Conservation (phyloP, 1,139 yeast genomes). For the Hemisphaericaspora xylofermentans region DNA sequence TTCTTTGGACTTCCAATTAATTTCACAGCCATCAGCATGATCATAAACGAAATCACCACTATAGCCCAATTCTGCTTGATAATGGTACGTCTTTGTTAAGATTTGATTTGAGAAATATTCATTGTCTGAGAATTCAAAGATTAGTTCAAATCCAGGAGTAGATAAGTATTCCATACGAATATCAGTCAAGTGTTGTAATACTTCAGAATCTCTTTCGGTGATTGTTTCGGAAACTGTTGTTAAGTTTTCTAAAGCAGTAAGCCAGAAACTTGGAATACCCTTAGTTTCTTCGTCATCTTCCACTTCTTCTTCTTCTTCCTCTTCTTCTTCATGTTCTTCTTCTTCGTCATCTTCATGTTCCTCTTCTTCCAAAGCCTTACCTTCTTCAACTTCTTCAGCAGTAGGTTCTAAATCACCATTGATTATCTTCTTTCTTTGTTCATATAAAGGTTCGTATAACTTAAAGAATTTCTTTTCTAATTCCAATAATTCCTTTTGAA, state of each 20-base stretch:
- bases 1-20: conserved; percentile 82
- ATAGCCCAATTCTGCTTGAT: conserved; percentile 91
- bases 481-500: conserved; percentile 84
- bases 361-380: conserved; percentile 62
- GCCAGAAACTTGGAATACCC: conserved; percentile 96
- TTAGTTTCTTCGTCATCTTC: conserved; percentile 41
- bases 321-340: conserved; percentile 40
- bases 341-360: conserved; percentile 43
- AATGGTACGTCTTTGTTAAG: conserved; percentile 84
- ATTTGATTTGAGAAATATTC: conserved; percentile 72
- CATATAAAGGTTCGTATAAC: conserved; percentile 76
- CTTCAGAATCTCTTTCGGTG: conserved; percentile 88
- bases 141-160: conserved; percentile 86
- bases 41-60: conserved; percentile 96
- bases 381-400: conserved; percentile 71
- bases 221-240: conserved; percentile 81
- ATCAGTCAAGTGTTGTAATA: conserved; percentile 66
- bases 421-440: conserved; percentile 70
- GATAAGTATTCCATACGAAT: conserved; percentile 79
- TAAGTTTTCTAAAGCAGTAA: conserved; percentile 89
- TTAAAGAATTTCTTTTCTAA: conserved; percentile 79
- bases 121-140: conserved; percentile 78
- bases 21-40: conserved; percentile 89
- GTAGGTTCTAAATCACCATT: conserved; percentile 77
- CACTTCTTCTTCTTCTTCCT: conserved; percentile 45